Evolutionary conservation across 148 eudicot genomes (phyloP).

Genomic region (Nyssa sinensis): DNA sequence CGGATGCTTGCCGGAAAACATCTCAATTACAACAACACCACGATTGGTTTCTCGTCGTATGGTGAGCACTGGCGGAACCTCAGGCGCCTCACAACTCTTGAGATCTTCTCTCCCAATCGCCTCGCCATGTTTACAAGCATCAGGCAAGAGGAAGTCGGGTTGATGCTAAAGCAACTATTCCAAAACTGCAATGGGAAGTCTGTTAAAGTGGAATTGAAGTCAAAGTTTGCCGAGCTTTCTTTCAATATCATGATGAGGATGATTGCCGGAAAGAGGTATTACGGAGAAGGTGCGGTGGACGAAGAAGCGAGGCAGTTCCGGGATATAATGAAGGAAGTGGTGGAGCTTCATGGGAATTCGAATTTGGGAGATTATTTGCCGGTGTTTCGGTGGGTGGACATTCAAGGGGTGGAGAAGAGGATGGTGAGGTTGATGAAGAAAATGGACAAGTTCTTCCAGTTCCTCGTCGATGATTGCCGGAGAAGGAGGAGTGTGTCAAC

Average conservation of each 20-base stretch:
- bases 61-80: conserved; percentile 16
- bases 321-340: conserved; percentile 5
- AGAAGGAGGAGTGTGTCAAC: too few relatives aligned
- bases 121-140: conserved; percentile 1
- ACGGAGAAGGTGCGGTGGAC: background rate
- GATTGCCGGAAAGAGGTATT: conserved; percentile 14
- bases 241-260: conserved; percentile 20
- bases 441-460: conserved; percentile 6
- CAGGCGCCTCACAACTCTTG: background rate
- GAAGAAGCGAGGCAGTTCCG: conserved; percentile 13
- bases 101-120: conserved; percentile 8
- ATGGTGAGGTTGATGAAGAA: background rate
- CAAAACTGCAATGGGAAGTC: background rate
- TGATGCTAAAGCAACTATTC: background rate
- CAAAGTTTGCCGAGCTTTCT: background rate
- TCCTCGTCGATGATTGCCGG: conserved; percentile 7
- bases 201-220: conserved; percentile 9
- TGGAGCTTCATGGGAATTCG: conserved; percentile 8
- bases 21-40: conserved; percentile 10
- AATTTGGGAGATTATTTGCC: conserved; percentile 13
- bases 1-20: background rate
- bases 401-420: conserved; percentile 14
- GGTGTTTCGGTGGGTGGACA: conserved; percentile 15
- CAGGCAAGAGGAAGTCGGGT: conserved; percentile 12
- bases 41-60: conserved; percentile 8